A percentile compares a stretch with the other conserved stretches of the same genome.
phyloP scores from a whole-genome alignment of 208 protist genomes.

The Wallacemonas sp. region DNA sequence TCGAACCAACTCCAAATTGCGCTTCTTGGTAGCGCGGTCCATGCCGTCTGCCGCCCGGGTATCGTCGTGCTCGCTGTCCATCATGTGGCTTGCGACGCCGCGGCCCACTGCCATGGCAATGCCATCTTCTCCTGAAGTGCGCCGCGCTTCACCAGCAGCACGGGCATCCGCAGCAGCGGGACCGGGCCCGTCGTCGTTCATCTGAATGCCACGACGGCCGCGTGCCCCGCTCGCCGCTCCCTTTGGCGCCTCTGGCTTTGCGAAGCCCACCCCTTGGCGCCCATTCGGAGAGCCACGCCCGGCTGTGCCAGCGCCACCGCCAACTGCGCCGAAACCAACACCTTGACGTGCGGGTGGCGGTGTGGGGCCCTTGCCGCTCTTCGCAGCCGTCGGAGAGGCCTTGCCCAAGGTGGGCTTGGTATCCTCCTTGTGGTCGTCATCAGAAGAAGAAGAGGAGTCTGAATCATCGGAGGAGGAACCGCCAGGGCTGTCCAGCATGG shows the following conservation, averaged over 20 bases:
- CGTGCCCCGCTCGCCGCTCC: neutral
- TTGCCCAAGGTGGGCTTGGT: neutral
- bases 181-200: neutral
- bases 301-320: neutral
- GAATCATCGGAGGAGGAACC: constrained; percentile 23
- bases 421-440: constrained; percentile 17
- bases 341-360: constrained; percentile 23
- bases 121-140: constrained; percentile 4
- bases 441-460: no score
- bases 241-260: neutral
- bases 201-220: constrained; percentile 3
- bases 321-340: constrained; percentile 24
- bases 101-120: constrained; percentile 7
- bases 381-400: neutral
- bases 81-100: neutral
- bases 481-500: constrained; percentile 28
- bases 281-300: neutral
- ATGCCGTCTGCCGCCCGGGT: constrained; percentile 38
- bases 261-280: constrained; percentile 18
- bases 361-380: neutral
- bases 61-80: constrained; percentile 21
- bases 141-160: constrained; percentile 1
- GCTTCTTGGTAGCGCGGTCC: constrained; percentile 26
- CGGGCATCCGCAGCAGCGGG: constrained; percentile 17
- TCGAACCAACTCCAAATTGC: constrained; percentile 32